Percentiles rank a stretch among this genome's conserved stretches.
Evolutionary conservation across 352 stramenopile genomes (phyloP).

Genomic region (Pythium grandisporangium): DNA sequence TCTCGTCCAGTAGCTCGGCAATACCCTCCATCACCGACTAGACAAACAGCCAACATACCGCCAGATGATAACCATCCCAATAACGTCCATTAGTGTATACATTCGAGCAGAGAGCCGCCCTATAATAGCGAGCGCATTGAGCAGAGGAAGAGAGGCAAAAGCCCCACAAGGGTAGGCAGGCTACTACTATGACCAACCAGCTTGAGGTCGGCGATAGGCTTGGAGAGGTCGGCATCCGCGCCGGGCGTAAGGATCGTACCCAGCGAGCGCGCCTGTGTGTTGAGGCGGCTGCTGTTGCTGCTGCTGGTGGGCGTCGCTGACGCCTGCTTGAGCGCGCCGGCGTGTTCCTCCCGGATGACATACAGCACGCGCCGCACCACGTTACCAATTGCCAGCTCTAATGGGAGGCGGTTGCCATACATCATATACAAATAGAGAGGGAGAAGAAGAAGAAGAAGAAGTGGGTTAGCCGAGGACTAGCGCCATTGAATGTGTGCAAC

Average conservation of each 20-base stretch:
- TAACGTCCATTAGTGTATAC: too few relatives aligned
- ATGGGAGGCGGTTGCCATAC: too few relatives aligned
- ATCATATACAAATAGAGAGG: too few relatives aligned
- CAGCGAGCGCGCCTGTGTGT: conserved; percentile 64
- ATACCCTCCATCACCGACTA: conserved; percentile 94
- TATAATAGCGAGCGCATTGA: not conserved
- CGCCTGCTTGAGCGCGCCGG: conserved; percentile 51
- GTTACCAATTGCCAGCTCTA: conserved; percentile 85
- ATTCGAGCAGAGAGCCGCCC: not conserved
- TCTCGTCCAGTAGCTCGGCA: conserved; percentile 90
- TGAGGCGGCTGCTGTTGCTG: conserved; percentile 28
- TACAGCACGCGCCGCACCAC: conserved; percentile 85
- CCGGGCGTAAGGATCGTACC: conserved; percentile 75
- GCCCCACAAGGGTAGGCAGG: not conserved
- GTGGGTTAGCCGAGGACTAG: too few relatives aligned
- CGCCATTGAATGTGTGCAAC: too few relatives aligned
- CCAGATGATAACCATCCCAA: too few relatives aligned
- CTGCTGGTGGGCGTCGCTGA: conserved; percentile 8
- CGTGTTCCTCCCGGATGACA: conserved; percentile 84
- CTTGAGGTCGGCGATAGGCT: conserved; percentile 76
- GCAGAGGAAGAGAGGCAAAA: not conserved
- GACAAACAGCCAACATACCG: too few relatives aligned
- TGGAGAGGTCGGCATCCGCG: conserved; percentile 74
- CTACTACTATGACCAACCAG: conserved; percentile 20
- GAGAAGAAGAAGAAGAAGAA: too few relatives aligned